A percentile compares a stretch with the other conserved stretches of the same genome.
Evolutionary conservation across 495 filamentous ascomycete genomes (phyloP).

Genomic region (Aspergillus hancockii): DNA sequence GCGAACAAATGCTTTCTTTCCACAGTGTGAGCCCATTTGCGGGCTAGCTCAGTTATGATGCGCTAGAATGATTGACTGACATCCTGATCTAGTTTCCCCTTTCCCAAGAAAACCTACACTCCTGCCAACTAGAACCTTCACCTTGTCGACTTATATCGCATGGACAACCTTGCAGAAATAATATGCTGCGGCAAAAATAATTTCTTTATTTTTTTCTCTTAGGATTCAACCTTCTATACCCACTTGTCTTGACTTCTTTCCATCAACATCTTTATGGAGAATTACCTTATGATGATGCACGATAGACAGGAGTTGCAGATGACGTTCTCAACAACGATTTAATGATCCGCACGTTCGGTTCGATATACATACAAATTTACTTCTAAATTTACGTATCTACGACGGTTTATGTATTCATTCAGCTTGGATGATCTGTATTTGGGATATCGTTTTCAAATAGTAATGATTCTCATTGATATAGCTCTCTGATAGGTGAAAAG

Average conservation of each 20-base stretch:
- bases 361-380: slow-evolving; percentile 13
- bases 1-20: not conserved
- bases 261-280: slow-evolving; percentile 11
- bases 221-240: slow-evolving; percentile 55
- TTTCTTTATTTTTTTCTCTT: slow-evolving; percentile 26
- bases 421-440: not conserved
- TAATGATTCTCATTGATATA: slow-evolving; percentile 13
- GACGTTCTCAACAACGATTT: slow-evolving; percentile 50
- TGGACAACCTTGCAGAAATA: slow-evolving; percentile 3
- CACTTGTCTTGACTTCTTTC: slow-evolving; percentile 26
- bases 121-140: slow-evolving; percentile 33
- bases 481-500: slow-evolving; percentile 16
- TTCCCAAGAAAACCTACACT: slow-evolving; percentile 78
- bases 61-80: not conserved
- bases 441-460: slow-evolving; percentile 2
- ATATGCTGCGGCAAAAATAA: slow-evolving; percentile 13
- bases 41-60: not conserved
- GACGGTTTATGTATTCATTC: not conserved
- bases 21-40: not conserved
- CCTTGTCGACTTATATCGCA: slow-evolving; percentile 8
- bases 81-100: slow-evolving; percentile 64
- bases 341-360: slow-evolving; percentile 17
- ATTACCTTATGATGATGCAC: slow-evolving; percentile 13
- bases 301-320: slow-evolving; percentile 28
- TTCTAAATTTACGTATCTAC: slow-evolving; percentile 12